Evolutionary conservation across 1,139 yeast species (phyloP).

Genomic region (Debaryomyces psychrophilus): DNA sequence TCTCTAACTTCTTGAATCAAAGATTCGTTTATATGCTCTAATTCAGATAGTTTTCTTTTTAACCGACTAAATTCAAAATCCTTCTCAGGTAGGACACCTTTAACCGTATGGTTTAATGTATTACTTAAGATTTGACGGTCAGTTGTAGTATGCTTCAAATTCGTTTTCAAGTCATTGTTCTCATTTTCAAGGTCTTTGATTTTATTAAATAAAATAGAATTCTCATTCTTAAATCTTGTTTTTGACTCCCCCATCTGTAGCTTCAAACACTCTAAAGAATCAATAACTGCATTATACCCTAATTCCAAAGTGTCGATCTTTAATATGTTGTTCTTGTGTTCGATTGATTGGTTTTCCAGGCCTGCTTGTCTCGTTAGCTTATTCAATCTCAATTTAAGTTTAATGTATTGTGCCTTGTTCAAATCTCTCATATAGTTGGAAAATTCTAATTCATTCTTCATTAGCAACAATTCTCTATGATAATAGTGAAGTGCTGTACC

Average conservation of each 20-base stretch:
- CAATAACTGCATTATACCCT: constrained; percentile 3
- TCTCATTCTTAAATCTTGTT: constrained; percentile 18
- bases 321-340: constrained; percentile 12
- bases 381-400: constrained; percentile 33
- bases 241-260: constrained; percentile 18
- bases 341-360: constrained; percentile 10
- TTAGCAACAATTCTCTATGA: constrained; percentile 59
- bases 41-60: constrained; percentile 18
- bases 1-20: constrained; percentile 10
- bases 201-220: constrained; percentile 14
- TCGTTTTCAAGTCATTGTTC: constrained; percentile 18
- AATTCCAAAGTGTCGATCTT: constrained; percentile 11
- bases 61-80: constrained; percentile 28
- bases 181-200: constrained; percentile 20
- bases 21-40: constrained; percentile 10
- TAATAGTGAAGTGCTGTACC: constrained; percentile 47
- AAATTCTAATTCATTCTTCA: constrained; percentile 67
- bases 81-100: constrained; percentile 25
- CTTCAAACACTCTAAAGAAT: constrained; percentile 14
- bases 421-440: constrained; percentile 57
- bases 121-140: not conserved
- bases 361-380: constrained; percentile 25
- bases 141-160: not conserved
- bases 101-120: constrained; percentile 15
- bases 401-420: constrained; percentile 49